Evolutionary conservation across 345 rosid species (phyloP).

Genomic region (Eutrema japonicum): DNA sequence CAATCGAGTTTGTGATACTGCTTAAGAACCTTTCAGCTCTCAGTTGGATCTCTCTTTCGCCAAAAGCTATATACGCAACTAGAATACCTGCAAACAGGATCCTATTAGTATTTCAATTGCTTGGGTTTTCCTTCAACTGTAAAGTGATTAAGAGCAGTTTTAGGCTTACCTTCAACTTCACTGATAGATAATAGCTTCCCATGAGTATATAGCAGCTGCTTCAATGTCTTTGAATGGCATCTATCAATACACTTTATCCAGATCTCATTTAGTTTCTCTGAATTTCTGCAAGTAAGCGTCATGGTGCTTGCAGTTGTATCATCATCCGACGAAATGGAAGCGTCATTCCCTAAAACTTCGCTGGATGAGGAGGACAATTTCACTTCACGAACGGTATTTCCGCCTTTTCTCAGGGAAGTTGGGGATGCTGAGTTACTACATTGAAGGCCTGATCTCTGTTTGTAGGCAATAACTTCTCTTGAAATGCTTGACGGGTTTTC

Average conservation of each 20-base stretch:
- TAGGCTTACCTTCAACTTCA: conserved; percentile 70
- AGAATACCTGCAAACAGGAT: conserved; percentile 64
- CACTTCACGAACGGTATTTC: conserved; percentile 47
- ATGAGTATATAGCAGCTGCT: conserved; percentile 70
- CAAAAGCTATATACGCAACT: conserved; percentile 79
- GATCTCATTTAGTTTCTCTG: conserved; percentile 64
- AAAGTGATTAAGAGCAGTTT: neutral
- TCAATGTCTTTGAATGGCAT: conserved; percentile 92
- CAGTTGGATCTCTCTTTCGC: conserved; percentile 64
- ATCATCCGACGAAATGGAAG: conserved; percentile 48
- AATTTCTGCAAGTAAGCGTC: conserved; percentile 48
- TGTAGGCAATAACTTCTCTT: conserved; percentile 60
- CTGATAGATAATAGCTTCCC: conserved; percentile 80
- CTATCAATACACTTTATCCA: conserved; percentile 82
- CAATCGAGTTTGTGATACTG: conserved; percentile 91
- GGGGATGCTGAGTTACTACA: conserved; percentile 56
- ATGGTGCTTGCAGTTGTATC: conserved; percentile 47
- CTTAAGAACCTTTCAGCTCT: conserved; percentile 92
- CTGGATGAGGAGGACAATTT: conserved; percentile 46
- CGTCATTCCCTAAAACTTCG: conserved; percentile 43
- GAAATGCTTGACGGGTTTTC: conserved; percentile 74
- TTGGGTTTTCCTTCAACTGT: neutral
- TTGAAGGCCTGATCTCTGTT: conserved; percentile 55
- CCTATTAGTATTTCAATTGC: neutral
- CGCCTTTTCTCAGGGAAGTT: conserved; percentile 54